Evolutionary conservation across 2,329 filamentous ascomycete genomes (phyloP), one percentile per base, ranked within the genome.

Genomic region (Plectosphaerella sp.): DNA sequence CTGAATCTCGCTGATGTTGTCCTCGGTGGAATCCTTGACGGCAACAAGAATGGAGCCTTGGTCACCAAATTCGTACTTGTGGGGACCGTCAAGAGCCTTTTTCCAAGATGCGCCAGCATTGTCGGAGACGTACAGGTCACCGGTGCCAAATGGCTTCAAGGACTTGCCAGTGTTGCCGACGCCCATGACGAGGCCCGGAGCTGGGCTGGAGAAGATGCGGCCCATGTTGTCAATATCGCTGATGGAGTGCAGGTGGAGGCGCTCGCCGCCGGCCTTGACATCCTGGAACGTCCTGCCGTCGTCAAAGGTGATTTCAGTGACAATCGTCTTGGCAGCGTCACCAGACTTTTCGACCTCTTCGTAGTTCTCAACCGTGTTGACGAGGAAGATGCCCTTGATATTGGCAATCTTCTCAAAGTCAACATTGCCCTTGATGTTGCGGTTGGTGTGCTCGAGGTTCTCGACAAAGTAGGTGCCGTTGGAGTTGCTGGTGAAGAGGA

Each of bases 41-140:
- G 94, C 94, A 28, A 97, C 79, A 28, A 99, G 75, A 18, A 99
- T 82, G 15, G 91, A 91, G 2, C 94, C 94, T 59, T 95, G 88
- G 61, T 97, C 93, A 50, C 94, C 94, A 67, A 97, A 95, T 64
- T 97, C 92, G 69, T 96, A 99, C 67, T 95, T 94, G 72, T 97
- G 91, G 12, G 92, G 88, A 18, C 90, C 89, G 15, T 91, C 77
- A 5, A 89, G 78, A 1, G 86, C 82, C 64, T 85, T 76, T 37
- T 76, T 82, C 94, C 95, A 99, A 1, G 85, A 92, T 54, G 90
- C 72, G 41, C 94, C 94, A 18, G 92, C 93, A 68, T 97, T 85
- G 63, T 96, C 89, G 0, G 94, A 99, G 24, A 97, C 84, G 64
- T 86, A 97, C 1, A 96, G 80, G 65, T 89, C 83, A 12, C 91